phyloP scores from a whole-genome alignment of 345 rosid genomes.

The Citropsis articulata region DNA sequence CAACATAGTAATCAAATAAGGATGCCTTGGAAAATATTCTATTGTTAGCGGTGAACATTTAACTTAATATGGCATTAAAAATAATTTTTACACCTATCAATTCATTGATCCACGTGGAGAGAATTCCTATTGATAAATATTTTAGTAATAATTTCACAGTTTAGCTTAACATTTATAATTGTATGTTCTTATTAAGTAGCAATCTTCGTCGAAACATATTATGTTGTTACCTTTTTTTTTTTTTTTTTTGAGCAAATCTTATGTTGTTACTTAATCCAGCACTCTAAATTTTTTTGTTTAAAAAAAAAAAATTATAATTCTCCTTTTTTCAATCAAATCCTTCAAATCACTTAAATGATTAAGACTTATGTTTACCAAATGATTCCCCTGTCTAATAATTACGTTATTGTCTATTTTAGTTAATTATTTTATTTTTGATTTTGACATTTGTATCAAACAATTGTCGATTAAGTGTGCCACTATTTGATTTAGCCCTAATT shows the following conservation, averaged over 20 bases:
- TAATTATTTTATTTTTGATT: background rate
- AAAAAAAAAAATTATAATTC: too few species aligned
- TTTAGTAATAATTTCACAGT: background rate
- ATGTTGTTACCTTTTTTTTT: background rate
- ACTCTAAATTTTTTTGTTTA: background rate
- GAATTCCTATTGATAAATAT: background rate
- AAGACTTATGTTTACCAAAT: background rate
- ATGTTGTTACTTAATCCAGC: background rate
- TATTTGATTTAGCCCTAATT: background rate
- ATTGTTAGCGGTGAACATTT: background rate
- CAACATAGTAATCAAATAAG: background rate
- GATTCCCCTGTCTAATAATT: background rate
- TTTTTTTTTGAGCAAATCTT: too few species aligned
- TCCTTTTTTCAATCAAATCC: background rate
- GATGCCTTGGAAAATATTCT: background rate
- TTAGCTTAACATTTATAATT: too few species aligned
- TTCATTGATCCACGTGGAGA: too few species aligned
- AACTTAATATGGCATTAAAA: background rate
- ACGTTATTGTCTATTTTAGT: background rate
- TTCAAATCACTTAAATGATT: background rate
- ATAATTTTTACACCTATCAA: too few species aligned
- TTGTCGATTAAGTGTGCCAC: background rate
- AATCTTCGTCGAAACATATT: too few species aligned
- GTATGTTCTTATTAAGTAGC: background rate
- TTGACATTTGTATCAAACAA: background rate